Conservation (phyloP, 768 basidiomycete species). For the Suillus variegatus region DNA sequence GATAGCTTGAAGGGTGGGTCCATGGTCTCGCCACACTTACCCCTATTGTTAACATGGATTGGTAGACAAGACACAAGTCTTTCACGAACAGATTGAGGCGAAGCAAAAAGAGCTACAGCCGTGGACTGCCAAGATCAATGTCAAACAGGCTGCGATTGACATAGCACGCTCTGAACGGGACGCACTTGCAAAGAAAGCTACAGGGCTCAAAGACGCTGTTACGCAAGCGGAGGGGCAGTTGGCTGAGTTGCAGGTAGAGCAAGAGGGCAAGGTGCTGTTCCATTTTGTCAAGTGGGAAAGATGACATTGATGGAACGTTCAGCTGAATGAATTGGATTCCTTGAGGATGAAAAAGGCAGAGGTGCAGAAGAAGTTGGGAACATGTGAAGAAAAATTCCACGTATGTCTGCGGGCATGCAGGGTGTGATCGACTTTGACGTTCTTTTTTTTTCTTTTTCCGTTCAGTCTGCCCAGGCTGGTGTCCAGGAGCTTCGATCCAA, state of each 20-base stretch:
- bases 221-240: conserved; percentile 51
- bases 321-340: conserved; percentile 22
- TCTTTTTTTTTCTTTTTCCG: not conserved
- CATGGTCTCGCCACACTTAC: not conserved
- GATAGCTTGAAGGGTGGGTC: conserved; percentile 80
- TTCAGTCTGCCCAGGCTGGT: conserved; percentile 38
- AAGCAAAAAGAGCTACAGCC: conserved; percentile 96
- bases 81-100: conserved; percentile 88
- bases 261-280: conserved; percentile 58
- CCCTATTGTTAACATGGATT: not conserved
- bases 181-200: conserved; percentile 73
- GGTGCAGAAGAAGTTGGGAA: conserved; percentile 43
- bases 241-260: conserved; percentile 46
- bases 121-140: conserved; percentile 88
- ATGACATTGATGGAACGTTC: not conserved
- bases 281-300: not conserved
- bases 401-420: conserved; percentile 36
- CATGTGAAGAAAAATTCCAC: conserved; percentile 49
- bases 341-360: conserved; percentile 22
- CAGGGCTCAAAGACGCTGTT: conserved; percentile 49
- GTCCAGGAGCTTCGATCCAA: conserved; percentile 55
- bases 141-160: conserved; percentile 79
- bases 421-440: not conserved
- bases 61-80: conserved; percentile 91
- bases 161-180: conserved; percentile 87